phyloP scores from a whole-genome alignment of 1,284 basidiomycete species.

The Boletus mariae region DNA sequence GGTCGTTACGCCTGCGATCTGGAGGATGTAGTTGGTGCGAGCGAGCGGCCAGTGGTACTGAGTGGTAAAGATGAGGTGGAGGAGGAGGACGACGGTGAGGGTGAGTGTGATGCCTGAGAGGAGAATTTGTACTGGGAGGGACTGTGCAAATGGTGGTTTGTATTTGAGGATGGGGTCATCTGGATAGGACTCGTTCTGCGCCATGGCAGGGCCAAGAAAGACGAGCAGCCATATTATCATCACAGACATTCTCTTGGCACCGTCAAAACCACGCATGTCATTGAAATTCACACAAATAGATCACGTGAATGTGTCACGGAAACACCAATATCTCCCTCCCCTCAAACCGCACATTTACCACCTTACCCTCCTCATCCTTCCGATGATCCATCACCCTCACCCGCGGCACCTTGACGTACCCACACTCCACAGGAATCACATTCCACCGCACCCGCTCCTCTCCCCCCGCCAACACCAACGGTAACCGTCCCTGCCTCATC shows the following conservation, averaged over 20 bases:
- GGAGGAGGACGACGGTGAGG: conserved; percentile 81
- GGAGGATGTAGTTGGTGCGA: conserved; percentile 86
- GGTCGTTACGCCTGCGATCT: conserved; percentile 77
- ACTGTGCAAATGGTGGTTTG: conserved; percentile 77
- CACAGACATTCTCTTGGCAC: conserved; percentile 7
- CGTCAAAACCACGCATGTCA: neutral
- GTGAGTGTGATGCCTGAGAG: conserved; percentile 86
- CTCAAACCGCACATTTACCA: conserved; percentile 46
- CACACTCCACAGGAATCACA: conserved; percentile 69
- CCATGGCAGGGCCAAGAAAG: conserved; percentile 20
- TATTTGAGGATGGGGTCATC: conserved; percentile 73
- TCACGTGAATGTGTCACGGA: neutral
- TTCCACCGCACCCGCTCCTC: conserved; percentile 65
- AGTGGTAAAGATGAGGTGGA: conserved; percentile 92
- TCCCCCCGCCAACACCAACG: conserved; percentile 64
- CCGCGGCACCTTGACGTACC: conserved; percentile 54
- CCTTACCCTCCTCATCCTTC: conserved; percentile 11
- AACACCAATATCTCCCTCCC: neutral
- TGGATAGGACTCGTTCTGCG: conserved; percentile 18
- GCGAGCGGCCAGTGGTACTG: conserved; percentile 96
- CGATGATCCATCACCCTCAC: conserved; percentile 31
- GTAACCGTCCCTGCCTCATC: conserved; percentile 57
- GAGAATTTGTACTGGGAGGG: conserved; percentile 89
- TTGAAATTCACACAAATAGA: neutral
- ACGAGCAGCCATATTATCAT: conserved; percentile 9